Conservation (phyloP, 228 moss, liverwort and hornwort species). For the Sphagnum fallax region DNA sequence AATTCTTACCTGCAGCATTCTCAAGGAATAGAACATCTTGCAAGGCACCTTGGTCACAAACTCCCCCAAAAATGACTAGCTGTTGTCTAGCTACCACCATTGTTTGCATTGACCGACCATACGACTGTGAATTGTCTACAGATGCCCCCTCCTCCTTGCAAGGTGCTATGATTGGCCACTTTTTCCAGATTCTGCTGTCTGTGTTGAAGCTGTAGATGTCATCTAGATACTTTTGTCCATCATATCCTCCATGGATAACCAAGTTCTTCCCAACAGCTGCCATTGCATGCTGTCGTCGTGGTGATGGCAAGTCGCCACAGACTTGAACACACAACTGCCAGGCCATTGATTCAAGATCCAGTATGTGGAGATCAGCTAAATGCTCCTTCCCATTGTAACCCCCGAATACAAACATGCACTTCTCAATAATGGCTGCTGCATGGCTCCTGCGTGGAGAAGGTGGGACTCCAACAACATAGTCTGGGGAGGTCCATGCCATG, state of each 20-base stretch:
- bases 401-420: slow-evolving; percentile 74
- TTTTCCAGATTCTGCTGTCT: slow-evolving; percentile 52
- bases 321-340: slow-evolving; percentile 48
- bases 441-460: slow-evolving; percentile 83
- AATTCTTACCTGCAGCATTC: slow-evolving; percentile 62
- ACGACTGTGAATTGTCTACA: slow-evolving; percentile 18
- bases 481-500: slow-evolving; percentile 77
- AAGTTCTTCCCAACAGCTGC: slow-evolving; percentile 71
- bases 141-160: slow-evolving; percentile 14
- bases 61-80: slow-evolving; percentile 84
- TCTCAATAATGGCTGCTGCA: slow-evolving; percentile 51
- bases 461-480: slow-evolving; percentile 57
- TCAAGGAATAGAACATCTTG: slow-evolving; percentile 76
- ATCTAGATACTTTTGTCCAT: slow-evolving; percentile 64
- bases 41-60: slow-evolving; percentile 66
- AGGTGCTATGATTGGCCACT: slow-evolving; percentile 45
- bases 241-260: slow-evolving; percentile 78
- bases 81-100: slow-evolving; percentile 67
- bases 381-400: slow-evolving; percentile 74
- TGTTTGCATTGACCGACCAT: slow-evolving; percentile 87
- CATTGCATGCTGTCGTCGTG: slow-evolving; percentile 80
- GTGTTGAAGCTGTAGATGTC: slow-evolving; percentile 78
- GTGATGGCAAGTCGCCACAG: slow-evolving; percentile 56
- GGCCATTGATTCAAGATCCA: slow-evolving; percentile 63
- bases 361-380: slow-evolving; percentile 62